Percentiles rank a stretch among this genome's conserved stretches.
phyloP scores from a whole-genome alignment of 1,284 basidiomycete genomes.

The Uromyces viciae-fabae region DNA sequence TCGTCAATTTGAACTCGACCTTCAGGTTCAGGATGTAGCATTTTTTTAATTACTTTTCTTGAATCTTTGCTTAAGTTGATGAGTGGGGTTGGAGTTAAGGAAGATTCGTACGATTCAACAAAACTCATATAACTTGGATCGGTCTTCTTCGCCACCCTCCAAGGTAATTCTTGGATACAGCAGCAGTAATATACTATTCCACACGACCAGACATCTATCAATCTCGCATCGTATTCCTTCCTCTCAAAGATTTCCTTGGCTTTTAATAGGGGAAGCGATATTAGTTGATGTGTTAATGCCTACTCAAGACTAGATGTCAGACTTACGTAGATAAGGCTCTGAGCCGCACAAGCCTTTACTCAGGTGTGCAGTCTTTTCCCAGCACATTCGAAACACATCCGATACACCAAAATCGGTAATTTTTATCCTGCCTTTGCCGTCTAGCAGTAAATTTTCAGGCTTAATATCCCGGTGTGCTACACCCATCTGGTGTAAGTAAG shows the following conservation, averaged over 20 bases:
- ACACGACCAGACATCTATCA: slow-evolving; percentile 96
- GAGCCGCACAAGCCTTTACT: slow-evolving; percentile 94
- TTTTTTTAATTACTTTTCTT: slow-evolving; percentile 77
- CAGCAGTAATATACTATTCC: slow-evolving; percentile 98
- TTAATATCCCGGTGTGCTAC: slow-evolving; percentile 98
- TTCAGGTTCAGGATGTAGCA: slow-evolving; percentile 93
- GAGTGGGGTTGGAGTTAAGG: slow-evolving; percentile 60
- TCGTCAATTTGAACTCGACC: slow-evolving; percentile 75
- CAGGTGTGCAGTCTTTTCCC: slow-evolving; percentile 96
- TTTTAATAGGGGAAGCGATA: neutral
- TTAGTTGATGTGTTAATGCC: neutral
- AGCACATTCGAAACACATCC: slow-evolving; percentile 95
- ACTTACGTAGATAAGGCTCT: slow-evolving; percentile 97
- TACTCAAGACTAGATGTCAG: neutral
- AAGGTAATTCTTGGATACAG: slow-evolving; percentile 92
- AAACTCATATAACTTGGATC: slow-evolving; percentile 83
- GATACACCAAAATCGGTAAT: slow-evolving; percentile 98
- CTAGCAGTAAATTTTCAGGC: slow-evolving; percentile 93
- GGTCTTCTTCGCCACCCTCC: slow-evolving; percentile 83
- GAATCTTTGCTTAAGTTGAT: slow-evolving; percentile 82
- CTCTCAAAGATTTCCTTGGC: slow-evolving; percentile 32
- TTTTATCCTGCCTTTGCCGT: slow-evolving; percentile 90
- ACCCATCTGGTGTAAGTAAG: slow-evolving; percentile 88
- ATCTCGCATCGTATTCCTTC: slow-evolving; percentile 88
- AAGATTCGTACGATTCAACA: slow-evolving; percentile 62